Percentiles rank a stretch among this genome's conserved stretches.
These are phyloP conservation scores for Leptographium galeiforme DNA, from an alignment of 2,329 filamentous ascomycete genomes.

Conservation along the genomic window DNA sequence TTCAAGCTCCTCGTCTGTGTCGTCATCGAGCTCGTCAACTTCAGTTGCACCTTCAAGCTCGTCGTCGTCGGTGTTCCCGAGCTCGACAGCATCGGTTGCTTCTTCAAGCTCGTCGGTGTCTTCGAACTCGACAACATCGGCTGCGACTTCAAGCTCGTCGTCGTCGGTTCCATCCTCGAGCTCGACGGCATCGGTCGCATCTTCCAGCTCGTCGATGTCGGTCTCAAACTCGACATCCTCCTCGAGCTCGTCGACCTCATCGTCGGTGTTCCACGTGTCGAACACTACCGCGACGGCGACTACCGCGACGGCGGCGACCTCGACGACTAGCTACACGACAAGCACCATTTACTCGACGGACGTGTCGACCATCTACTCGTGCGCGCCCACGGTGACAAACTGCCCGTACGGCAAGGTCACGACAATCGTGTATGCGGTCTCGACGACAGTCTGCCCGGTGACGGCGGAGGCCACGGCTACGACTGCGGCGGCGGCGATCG, in stretches of 20 bases:
- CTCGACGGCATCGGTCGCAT: neutral
- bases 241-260: no score
- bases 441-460: conserved; percentile 23
- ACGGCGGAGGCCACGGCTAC: neutral
- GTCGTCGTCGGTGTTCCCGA: neutral
- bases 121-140: neutral
- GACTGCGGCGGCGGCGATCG: neutral
- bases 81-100: neutral
- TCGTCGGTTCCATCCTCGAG: neutral
- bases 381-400: conserved; percentile 14
- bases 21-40: neutral
- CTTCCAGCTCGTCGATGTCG: neutral
- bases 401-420: conserved; percentile 15
- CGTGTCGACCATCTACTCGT: conserved; percentile 15
- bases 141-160: no score
- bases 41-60: no score
- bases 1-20: no score
- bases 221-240: neutral
- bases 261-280: neutral
- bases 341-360: conserved; percentile 5
- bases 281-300: neutral
- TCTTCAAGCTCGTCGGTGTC: neutral
- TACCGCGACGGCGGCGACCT: neutral
- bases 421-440: conserved; percentile 15
- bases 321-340: neutral